These are phyloP conservation scores for Bromus sterilis DNA, from an alignment of 176 grass and related monocot genomes.

Conservation along the genomic window DNA sequence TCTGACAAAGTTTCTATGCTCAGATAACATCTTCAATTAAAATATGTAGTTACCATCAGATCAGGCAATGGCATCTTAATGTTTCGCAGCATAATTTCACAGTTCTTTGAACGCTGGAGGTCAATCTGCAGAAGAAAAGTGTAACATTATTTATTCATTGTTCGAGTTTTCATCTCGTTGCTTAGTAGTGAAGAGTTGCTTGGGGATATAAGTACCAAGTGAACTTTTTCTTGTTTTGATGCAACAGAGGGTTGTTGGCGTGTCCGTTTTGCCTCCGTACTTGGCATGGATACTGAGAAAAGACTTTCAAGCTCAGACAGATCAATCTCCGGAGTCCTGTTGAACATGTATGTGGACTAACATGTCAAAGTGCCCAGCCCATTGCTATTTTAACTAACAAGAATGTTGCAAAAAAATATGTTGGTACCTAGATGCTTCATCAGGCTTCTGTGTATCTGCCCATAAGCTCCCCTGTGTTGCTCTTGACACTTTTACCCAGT, in stretches of 20 bases:
- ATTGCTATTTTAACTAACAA: not conserved
- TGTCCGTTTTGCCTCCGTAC: conserved; percentile 44
- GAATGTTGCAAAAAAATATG: conserved; percentile 4
- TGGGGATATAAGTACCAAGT: conserved; percentile 44
- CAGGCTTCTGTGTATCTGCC: conserved; percentile 70
- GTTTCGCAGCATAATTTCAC: conserved; percentile 95
- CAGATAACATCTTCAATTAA: conserved; percentile 5
- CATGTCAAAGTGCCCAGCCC: not conserved
- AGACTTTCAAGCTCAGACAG: conserved; percentile 88
- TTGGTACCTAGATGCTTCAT: conserved; percentile 55
- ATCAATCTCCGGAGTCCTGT: conserved; percentile 84
- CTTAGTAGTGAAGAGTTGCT: not conserved
- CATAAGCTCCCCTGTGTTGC: conserved; percentile 80
- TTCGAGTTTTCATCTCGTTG: not conserved
- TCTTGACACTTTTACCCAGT: conserved; percentile 98
- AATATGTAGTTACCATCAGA: conserved; percentile 60
- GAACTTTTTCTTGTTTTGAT: conserved; percentile 68
- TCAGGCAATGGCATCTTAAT: conserved; percentile 85
- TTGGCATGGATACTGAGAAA: conserved; percentile 76
- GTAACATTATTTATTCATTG: conserved; percentile 8
- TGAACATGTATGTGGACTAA: conserved; percentile 16
- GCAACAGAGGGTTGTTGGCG: conserved; percentile 39
- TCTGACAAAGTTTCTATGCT: not conserved
- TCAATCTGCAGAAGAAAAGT: conserved; percentile 66
- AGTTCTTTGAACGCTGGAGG: conserved; percentile 84